Percentiles rank a stretch among this genome's conserved stretches.
These are phyloP conservation scores for Penstemon newberryi DNA, from an alignment of 257 asterid genomes.

Conservation along the genomic window DNA sequence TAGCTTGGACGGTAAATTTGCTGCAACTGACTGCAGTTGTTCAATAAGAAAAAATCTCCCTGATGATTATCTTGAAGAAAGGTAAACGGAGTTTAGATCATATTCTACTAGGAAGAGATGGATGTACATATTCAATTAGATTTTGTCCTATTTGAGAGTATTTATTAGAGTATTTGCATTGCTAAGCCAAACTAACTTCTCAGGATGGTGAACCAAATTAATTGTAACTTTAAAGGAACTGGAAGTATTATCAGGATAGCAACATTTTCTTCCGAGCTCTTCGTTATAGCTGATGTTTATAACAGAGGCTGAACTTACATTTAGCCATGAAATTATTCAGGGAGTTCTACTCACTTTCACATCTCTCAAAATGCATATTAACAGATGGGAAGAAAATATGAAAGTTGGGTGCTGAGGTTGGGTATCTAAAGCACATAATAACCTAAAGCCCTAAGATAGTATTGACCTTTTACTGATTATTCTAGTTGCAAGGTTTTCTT, in stretches of 20 bases:
- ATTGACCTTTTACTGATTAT: background rate
- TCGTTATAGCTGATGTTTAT: background rate
- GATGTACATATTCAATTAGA: background rate
- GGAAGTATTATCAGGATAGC: background rate
- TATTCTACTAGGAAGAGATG: background rate
- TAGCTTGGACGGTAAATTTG: background rate
- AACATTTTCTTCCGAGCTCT: background rate
- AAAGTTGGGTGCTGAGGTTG: background rate
- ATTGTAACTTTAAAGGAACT: conserved; percentile 6
- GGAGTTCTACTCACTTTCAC: background rate
- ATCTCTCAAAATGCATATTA: background rate
- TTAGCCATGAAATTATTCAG: background rate
- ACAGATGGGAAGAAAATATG: background rate
- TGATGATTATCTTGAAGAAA: background rate
- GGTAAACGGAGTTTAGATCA: background rate
- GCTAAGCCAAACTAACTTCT: too few relatives aligned
- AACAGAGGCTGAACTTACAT: background rate
- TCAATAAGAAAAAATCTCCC: conserved; percentile 1
- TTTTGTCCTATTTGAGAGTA: background rate
- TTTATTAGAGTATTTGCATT: background rate
- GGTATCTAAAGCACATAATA: background rate
- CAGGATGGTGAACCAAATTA: background rate
- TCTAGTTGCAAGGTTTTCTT: background rate
- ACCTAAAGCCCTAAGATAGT: background rate
- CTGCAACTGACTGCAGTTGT: background rate